Evolutionary conservation across 176 grass and related monocot genomes (phyloP).

Genomic region (Cocos nucifera): DNA sequence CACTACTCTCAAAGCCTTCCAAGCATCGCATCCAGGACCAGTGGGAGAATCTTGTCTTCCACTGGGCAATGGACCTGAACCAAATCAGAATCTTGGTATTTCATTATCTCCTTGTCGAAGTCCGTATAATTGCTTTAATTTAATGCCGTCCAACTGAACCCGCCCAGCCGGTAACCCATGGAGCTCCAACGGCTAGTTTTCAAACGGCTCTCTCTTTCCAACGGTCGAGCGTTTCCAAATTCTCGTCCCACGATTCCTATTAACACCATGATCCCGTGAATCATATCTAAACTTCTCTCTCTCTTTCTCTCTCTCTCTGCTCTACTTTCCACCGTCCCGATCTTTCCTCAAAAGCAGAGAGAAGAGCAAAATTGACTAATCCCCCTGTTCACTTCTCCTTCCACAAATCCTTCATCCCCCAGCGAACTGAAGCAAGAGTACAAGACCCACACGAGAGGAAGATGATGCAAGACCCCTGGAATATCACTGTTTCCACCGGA

Average conservation of each 20-base stretch:
- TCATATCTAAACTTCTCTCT: conserved; percentile 21
- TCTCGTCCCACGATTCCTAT: conserved; percentile 5
- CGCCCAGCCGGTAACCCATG: too few relatives aligned
- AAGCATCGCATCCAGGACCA: too few relatives aligned
- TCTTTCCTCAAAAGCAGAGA: conserved; percentile 5
- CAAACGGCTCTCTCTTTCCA: conserved; percentile 43
- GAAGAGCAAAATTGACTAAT: conserved; percentile 4
- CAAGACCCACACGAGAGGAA: background rate
- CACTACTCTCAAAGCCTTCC: too few relatives aligned
- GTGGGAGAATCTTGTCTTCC: too few relatives aligned
- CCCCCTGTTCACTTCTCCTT: background rate
- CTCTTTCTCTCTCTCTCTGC: background rate
- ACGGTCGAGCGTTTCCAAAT: conserved; percentile 35
- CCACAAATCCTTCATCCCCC: too few relatives aligned
- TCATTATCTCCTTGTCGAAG: too few relatives aligned
- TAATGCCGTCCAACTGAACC: too few relatives aligned
- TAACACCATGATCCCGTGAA: conserved; percentile 11
- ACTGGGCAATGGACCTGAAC: too few relatives aligned
- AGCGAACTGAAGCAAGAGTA: too few relatives aligned
- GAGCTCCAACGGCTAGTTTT: conserved; percentile 26
- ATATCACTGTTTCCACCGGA: conserved; percentile 9
- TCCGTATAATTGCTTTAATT: too few relatives aligned
- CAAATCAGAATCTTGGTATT: too few relatives aligned
- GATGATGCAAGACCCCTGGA: conserved; percentile 55
- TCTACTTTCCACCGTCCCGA: background rate